Conservation (phyloP, 345 rosid species). For the Corymbia maculata region DNA sequence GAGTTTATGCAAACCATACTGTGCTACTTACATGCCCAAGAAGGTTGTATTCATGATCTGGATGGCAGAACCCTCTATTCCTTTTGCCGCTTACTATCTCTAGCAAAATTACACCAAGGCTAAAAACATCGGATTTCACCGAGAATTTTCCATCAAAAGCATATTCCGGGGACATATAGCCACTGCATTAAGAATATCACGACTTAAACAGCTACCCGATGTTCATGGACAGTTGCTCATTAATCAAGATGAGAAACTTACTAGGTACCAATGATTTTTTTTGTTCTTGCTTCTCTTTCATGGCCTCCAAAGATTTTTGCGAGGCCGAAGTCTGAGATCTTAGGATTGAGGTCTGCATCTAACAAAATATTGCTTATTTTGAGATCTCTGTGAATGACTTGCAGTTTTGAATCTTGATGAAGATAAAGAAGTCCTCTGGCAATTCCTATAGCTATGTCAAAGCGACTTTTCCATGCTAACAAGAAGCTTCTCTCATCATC, state of each 20-base stretch:
- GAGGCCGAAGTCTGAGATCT: not conserved
- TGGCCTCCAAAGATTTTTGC: not conserved
- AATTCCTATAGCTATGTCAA: not conserved
- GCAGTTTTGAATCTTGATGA: not conserved
- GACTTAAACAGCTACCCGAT: not conserved
- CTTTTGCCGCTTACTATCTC: conserved; percentile 34
- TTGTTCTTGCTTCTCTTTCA: not conserved
- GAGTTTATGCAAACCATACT: not conserved
- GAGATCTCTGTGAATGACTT: not conserved
- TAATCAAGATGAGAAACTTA: not conserved
- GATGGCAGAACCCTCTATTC: conserved; percentile 28
- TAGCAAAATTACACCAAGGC: not conserved
- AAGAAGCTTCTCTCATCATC: conserved; percentile 15
- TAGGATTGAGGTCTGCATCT: not conserved
- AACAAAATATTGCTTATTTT: not conserved
- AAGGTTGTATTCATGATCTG: conserved; percentile 6
- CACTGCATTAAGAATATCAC: not conserved
- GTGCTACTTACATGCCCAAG: conserved; percentile 4
- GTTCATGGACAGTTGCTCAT: not conserved
- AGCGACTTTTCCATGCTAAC: not conserved
- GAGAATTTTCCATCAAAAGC: not conserved
- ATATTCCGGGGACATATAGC: not conserved
- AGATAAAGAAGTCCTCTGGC: not conserved
- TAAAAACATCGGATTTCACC: not conserved
- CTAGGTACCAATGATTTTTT: not conserved